Conservation (phyloP, 768 basidiomycete species). For the Xerocomellus intermedius region DNA sequence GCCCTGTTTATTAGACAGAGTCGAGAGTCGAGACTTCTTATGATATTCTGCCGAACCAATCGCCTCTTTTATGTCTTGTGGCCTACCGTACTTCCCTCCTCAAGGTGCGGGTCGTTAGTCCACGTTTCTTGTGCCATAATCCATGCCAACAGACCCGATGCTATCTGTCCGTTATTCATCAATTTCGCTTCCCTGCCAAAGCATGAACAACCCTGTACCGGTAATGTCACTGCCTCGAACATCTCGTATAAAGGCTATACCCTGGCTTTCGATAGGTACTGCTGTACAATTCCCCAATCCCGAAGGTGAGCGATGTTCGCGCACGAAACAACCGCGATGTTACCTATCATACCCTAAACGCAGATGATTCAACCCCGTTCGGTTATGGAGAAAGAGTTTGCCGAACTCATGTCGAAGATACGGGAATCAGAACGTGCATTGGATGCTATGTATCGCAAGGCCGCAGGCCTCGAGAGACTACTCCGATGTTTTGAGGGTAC, state of each 20-base stretch:
- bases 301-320: slow-evolving; percentile 10
- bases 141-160: not conserved
- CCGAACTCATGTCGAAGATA: slow-evolving; percentile 20
- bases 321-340: not conserved
- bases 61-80: not conserved
- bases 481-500: not conserved
- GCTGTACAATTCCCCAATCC: not conserved
- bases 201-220: not conserved
- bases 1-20: not conserved
- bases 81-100: not conserved
- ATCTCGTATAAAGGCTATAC: slow-evolving; percentile 13
- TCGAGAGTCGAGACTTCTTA: not conserved
- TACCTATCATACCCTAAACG: not conserved
- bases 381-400: slow-evolving; percentile 13
- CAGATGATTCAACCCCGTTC: slow-evolving; percentile 14
- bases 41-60: not conserved
- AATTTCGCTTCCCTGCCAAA: slow-evolving; percentile 8
- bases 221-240: slow-evolving; percentile 7
- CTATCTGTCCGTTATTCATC: not conserved
- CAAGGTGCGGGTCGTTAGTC: not conserved
- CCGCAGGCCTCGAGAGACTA: slow-evolving; percentile 6
- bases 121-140: not conserved
- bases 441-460: slow-evolving; percentile 21
- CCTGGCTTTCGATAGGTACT: not conserved
- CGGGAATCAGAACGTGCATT: slow-evolving; percentile 18